A percentile compares a stretch with the other conserved stretches of the same genome.
Conservation (phyloP, 2,329 filamentous ascomycete species). For the Thermomyces lanuginosus region DNA sequence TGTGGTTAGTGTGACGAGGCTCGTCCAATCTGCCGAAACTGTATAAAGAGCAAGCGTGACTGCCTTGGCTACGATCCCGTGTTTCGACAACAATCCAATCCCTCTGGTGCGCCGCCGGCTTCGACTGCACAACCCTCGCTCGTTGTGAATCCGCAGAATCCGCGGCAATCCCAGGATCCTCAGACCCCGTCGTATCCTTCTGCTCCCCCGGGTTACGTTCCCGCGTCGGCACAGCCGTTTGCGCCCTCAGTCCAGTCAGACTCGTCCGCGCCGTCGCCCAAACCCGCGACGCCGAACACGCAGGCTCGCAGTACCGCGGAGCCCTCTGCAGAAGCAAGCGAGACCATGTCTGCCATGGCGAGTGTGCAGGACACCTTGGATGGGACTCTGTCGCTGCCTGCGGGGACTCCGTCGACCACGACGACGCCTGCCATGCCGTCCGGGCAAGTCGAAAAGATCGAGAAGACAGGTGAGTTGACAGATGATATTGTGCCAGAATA, state of each 20-base stretch:
- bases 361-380: conserved; percentile 19
- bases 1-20: conserved; percentile 74
- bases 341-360: conserved; percentile 16
- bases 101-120: conserved; percentile 51
- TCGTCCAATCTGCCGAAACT: conserved; percentile 69
- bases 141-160: conserved; percentile 19
- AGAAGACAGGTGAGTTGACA: conserved; percentile 23
- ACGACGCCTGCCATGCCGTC: conserved; percentile 11
- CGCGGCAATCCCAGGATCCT: conserved; percentile 14
- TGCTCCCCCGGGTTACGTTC: conserved; percentile 24
- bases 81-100: conserved; percentile 55
- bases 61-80: conserved; percentile 53
- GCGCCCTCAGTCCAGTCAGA: conserved; percentile 23
- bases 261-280: conserved; percentile 23
- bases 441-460: conserved; percentile 6
- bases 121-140: conserved; percentile 28
- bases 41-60: conserved; percentile 51
- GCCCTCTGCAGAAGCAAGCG: conserved; percentile 42
- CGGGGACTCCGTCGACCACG: conserved; percentile 11
- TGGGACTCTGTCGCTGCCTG: conserved; percentile 12
- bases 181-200: conserved; percentile 21
- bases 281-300: conserved; percentile 38
- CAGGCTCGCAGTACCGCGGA: conserved; percentile 40
- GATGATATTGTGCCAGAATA: too few species aligned
- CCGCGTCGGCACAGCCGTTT: conserved; percentile 23